Evolutionary conservation across 768 basidiomycete species (phyloP), one percentile per base, ranked within the genome.

Genomic region (Trametes villosa): DNA sequence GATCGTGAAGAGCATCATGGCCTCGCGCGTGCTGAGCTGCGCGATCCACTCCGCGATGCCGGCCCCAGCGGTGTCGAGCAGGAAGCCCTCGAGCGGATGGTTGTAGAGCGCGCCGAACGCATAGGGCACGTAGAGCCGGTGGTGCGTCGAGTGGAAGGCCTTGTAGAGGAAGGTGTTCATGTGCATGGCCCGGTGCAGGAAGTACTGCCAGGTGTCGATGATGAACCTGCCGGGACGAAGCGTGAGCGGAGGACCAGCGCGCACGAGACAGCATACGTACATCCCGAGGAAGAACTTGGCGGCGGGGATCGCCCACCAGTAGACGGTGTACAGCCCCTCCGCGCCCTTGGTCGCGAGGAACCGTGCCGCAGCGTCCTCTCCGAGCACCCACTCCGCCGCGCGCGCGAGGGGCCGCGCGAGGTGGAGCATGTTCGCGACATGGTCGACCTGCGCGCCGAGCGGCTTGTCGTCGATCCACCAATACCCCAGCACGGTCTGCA

Each of bases 201-300:
- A 95, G 76, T 98, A 99, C 74, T 99, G 96, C 94, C 94, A 98
- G 31, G 95, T 95, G 77, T 99, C 97, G 67, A 98, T 88, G 59
- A 95, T 70, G 74, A 97, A 92, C 79, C 97, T 96, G 45, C 17
- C 12, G 15, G 20, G 27, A 22, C 17, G 24, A 48, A 46, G 31
- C 26, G 48, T 18, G 7, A 20, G 2, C 44, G 22, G 1, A 13
- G 30, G 26, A 22, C 20, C 13, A 33, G 42, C 38, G 30, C 41
- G 42, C 34, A 36, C 40, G 41, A 38, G 29, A 50, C n/a, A 38
- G 57, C 48, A n/a, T 9, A 87, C 94, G 71, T 70, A 98, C 96
- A 94, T 88, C 13, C 94, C 94, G 29, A 86, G 76, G 0, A 91
- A 63, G 33, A 96, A 75, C 75, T 94, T 94, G 9, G 79, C 70